Evolutionary conservation across 441 rosid species (phyloP).

Genomic region (Flueggea neowawraea): DNA sequence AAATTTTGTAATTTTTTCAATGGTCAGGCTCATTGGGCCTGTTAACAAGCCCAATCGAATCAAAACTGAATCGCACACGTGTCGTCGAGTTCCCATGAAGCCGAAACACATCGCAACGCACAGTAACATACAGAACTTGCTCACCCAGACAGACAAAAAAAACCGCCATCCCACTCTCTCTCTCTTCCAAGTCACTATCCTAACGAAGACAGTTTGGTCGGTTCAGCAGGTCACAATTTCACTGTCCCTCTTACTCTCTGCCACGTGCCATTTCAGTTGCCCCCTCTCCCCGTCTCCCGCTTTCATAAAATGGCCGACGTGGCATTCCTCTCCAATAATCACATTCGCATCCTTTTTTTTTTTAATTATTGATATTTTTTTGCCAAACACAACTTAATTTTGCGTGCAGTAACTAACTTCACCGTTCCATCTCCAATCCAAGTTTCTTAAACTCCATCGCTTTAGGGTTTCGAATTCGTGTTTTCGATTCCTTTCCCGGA

Average conservation of each 20-base stretch:
- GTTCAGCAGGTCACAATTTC: conserved; percentile 7
- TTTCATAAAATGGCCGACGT: neutral
- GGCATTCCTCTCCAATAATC: neutral
- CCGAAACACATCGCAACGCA: too few relatives aligned
- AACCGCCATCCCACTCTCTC: too few relatives aligned
- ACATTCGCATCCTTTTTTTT: neutral
- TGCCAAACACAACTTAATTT: neutral
- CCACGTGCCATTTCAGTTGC: conserved; percentile 35
- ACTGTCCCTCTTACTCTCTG: conserved; percentile 4
- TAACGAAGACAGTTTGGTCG: neutral
- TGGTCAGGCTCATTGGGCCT: too few relatives aligned
- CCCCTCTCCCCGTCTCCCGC: conserved; percentile 5
- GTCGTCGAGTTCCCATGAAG: too few relatives aligned
- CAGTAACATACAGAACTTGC: too few relatives aligned
- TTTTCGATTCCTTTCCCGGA: neutral
- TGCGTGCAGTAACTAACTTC: conserved; percentile 10
- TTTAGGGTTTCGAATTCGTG: conserved; percentile 1
- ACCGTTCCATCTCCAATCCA: neutral
- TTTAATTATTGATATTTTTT: neutral
- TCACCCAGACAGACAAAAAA: too few relatives aligned
- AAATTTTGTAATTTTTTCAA: too few relatives aligned
- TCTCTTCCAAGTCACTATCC: neutral
- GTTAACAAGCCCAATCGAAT: too few relatives aligned
- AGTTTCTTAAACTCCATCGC: neutral
- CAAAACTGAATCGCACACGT: too few relatives aligned